These are phyloP conservation scores for Saccharum officinarum DNA, from an alignment of 176 grass and related monocot genomes.

Conservation along the genomic window DNA sequence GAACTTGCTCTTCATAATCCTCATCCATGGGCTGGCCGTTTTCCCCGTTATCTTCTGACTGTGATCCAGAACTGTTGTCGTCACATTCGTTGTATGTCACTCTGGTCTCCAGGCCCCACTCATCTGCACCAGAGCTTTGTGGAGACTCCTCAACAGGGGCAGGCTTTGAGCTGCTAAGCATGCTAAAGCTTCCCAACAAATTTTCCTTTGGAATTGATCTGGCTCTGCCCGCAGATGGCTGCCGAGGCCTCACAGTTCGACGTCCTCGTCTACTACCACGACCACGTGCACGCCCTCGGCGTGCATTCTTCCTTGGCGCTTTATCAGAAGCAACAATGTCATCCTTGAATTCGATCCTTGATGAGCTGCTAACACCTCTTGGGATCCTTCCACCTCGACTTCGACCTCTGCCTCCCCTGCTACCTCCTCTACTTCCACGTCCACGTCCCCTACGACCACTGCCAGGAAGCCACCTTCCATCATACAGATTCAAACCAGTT, in stretches of 20 bases:
- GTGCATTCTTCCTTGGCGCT: slow-evolving; percentile 58
- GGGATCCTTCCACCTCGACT: slow-evolving; percentile 75
- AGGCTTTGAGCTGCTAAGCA: slow-evolving; percentile 61
- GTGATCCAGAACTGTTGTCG: slow-evolving; percentile 51
- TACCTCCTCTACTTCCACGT: slow-evolving; percentile 68
- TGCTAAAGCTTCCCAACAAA: slow-evolving; percentile 87
- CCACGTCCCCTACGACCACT: slow-evolving; percentile 79
- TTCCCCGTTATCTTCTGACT: slow-evolving; percentile 66
- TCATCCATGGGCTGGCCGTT: slow-evolving; percentile 63
- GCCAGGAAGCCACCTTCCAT: slow-evolving; percentile 49
- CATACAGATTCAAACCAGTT: slow-evolving; percentile 54
- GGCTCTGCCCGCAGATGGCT: slow-evolving; percentile 52
- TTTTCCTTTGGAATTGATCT: slow-evolving; percentile 74
- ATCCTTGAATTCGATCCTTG: slow-evolving; percentile 43
- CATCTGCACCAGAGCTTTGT: slow-evolving; percentile 78
- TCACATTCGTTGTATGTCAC: slow-evolving; percentile 53
- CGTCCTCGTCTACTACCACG: slow-evolving; percentile 71
- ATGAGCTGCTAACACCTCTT: slow-evolving; percentile 65
- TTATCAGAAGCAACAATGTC: slow-evolving; percentile 47
- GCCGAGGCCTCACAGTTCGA: slow-evolving; percentile 78
- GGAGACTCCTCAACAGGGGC: slow-evolving; percentile 54
- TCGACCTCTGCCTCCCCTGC: slow-evolving; percentile 66
- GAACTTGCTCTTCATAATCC: slow-evolving; percentile 60
- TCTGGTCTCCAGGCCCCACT: slow-evolving; percentile 63
- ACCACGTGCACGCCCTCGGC: slow-evolving; percentile 62